Conservation (phyloP, 805 yeast species). For the Hemisphaericaspora nanyangensis region DNA sequence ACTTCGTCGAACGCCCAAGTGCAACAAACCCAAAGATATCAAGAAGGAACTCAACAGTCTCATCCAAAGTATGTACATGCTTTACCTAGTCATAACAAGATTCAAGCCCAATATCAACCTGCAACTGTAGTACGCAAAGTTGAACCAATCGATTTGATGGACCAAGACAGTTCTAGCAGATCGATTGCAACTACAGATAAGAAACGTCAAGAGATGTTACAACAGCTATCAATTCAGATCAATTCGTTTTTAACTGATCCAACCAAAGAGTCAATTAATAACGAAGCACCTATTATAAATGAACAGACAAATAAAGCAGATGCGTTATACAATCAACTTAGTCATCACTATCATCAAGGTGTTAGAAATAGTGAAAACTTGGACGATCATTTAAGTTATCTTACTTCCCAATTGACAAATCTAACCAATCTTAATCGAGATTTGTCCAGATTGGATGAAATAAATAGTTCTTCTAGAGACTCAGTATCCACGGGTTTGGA, state of each 20-base stretch:
- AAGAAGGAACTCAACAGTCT: not conserved
- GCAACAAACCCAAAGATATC: not conserved
- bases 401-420: slow-evolving; percentile 20
- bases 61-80: slow-evolving; percentile 1
- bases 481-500: slow-evolving; percentile 14
- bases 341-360: slow-evolving; percentile 34
- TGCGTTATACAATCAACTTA: slow-evolving; percentile 29
- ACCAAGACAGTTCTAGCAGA: slow-evolving; percentile 10
- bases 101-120: not conserved
- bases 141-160: slow-evolving; percentile 15
- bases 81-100: not conserved
- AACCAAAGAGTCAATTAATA: slow-evolving; percentile 10
- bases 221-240: slow-evolving; percentile 14
- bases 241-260: slow-evolving; percentile 12
- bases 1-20: not conserved
- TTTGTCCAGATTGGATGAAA: slow-evolving; percentile 20
- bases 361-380: slow-evolving; percentile 29
- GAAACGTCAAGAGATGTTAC: slow-evolving; percentile 8
- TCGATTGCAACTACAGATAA: not conserved
- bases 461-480: slow-evolving; percentile 18
- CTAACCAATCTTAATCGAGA: slow-evolving; percentile 22
- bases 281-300: slow-evolving; percentile 10
- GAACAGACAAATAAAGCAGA: slow-evolving; percentile 18
- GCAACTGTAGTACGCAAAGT: not conserved
- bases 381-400: slow-evolving; percentile 25